Evolutionary conservation across 2,329 filamentous ascomycete genomes (phyloP).

Genomic region (Massarina eburnea): DNA sequence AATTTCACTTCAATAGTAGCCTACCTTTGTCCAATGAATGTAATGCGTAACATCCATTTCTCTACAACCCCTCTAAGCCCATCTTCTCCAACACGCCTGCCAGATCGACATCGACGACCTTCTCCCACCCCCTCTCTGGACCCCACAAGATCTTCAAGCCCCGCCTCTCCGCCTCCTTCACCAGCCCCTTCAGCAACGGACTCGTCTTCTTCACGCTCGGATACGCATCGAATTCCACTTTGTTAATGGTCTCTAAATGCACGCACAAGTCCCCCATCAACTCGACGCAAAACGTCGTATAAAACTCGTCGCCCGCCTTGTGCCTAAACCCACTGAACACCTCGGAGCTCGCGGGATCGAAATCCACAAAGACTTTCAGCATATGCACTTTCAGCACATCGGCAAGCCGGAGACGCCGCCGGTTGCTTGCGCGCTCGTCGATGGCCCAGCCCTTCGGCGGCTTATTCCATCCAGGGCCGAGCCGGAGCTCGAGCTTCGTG

Average conservation of each 20-base stretch:
- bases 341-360: conserved; percentile 66
- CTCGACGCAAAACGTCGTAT: conserved; percentile 65
- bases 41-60: too few species aligned
- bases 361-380: conserved; percentile 70
- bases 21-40: too few species aligned
- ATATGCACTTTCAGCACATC: conserved; percentile 63
- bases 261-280: conserved; percentile 61
- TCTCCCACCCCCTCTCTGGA: conserved; percentile 64
- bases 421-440: conserved; percentile 43
- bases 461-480: conserved; percentile 72
- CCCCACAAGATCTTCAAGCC: conserved; percentile 66
- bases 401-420: conserved; percentile 58
- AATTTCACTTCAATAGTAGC: too few species aligned
- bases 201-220: conserved; percentile 65
- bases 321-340: conserved; percentile 67
- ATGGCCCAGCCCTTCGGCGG: conserved; percentile 73
- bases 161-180: conserved; percentile 54
- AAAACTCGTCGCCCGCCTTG: conserved; percentile 63
- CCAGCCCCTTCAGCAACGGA: conserved; percentile 64
- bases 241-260: conserved; percentile 57
- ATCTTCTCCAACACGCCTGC: conserved; percentile 29
- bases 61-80: conserved; percentile 16
- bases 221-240: conserved; percentile 71
- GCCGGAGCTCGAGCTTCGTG: conserved; percentile 66
- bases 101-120: conserved; percentile 33